A percentile compares a stretch with the other conserved stretches of the same genome.
Conservation (phyloP, 2,329 filamentous ascomycete species). For the Trichoderma sp. region DNA sequence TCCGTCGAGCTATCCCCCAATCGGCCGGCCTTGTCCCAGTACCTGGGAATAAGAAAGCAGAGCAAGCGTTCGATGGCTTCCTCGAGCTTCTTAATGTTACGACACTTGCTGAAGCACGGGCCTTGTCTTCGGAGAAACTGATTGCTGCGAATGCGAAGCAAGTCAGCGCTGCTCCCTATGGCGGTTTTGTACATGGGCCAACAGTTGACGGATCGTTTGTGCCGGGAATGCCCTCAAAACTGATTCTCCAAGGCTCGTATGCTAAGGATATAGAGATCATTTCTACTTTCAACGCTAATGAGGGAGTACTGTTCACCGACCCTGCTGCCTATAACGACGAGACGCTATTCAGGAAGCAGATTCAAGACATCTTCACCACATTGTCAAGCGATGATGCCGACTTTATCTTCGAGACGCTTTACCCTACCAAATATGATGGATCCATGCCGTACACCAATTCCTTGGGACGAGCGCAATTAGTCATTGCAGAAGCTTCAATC, state of each 20-base stretch:
- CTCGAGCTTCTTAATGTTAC: constrained; percentile 12
- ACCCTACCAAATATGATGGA: constrained; percentile 7
- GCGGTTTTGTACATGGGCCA: constrained; percentile 13
- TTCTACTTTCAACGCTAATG: background rate
- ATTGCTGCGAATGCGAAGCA: constrained; percentile 15
- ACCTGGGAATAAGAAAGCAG: constrained; percentile 9
- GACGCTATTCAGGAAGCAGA: background rate
- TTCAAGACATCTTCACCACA: background rate
- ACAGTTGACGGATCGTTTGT: constrained; percentile 18
- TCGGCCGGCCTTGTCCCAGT: constrained; percentile 8
- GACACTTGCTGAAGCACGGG: constrained; percentile 10
- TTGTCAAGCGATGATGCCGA: background rate
- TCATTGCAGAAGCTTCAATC: constrained; percentile 5
- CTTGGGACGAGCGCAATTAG: constrained; percentile 3
- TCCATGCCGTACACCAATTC: constrained; percentile 3
- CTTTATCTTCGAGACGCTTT: constrained; percentile 1
- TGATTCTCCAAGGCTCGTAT: constrained; percentile 15
- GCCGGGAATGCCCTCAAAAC: constrained; percentile 18
- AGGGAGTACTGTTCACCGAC: constrained; percentile 11
- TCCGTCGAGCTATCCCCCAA: constrained; percentile 20
- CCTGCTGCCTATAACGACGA: constrained; percentile 1
- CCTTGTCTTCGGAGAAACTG: background rate
- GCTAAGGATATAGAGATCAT: constrained; percentile 9
- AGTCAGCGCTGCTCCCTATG: constrained; percentile 4
- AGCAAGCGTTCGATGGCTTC: constrained; percentile 8